Percentiles rank a stretch among this genome's conserved stretches.
These are phyloP conservation scores for Nothopassalora personata DNA, from an alignment of 2,329 filamentous ascomycete species.

Conservation along the genomic window DNA sequence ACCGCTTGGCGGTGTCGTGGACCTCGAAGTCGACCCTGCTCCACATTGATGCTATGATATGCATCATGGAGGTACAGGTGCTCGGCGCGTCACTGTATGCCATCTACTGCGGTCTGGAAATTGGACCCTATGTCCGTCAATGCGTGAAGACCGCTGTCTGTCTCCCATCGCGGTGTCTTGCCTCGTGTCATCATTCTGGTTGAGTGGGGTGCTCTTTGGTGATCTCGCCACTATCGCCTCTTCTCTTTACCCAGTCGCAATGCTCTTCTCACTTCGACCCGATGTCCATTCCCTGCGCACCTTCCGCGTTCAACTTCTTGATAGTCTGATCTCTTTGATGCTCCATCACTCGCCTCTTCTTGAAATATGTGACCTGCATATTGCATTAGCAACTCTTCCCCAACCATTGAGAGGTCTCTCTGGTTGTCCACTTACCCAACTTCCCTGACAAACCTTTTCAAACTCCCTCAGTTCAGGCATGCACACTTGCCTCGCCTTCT, in stretches of 20 bases:
- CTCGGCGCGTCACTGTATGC: too few relatives aligned
- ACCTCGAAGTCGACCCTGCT: too few relatives aligned
- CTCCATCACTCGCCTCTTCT: constrained; percentile 91
- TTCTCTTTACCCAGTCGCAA: neutral
- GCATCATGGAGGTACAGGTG: too few relatives aligned
- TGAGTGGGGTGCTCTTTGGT: too few relatives aligned
- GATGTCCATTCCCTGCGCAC: constrained; percentile 29
- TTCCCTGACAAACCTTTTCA: constrained; percentile 77
- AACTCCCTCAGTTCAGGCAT: constrained; percentile 59
- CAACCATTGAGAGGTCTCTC: neutral
- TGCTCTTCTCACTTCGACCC: constrained; percentile 1
- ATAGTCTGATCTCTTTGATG: constrained; percentile 76
- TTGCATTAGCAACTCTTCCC: too few relatives aligned
- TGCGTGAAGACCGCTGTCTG: too few relatives aligned
- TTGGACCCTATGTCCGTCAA: too few relatives aligned
- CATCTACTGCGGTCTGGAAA: too few relatives aligned
- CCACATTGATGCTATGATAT: too few relatives aligned
- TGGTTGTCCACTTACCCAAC: constrained; percentile 66
- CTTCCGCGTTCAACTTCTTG: constrained; percentile 57
- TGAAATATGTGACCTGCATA: constrained; percentile 86
- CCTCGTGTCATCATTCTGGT: too few relatives aligned
- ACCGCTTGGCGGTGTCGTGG: too few relatives aligned
- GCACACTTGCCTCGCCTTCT: constrained; percentile 53
- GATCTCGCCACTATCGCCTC: neutral
- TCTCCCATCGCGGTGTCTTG: too few relatives aligned